These are phyloP conservation scores for Suillus ampliporus DNA, from an alignment of 768 basidiomycete species.

Conservation along the genomic window DNA sequence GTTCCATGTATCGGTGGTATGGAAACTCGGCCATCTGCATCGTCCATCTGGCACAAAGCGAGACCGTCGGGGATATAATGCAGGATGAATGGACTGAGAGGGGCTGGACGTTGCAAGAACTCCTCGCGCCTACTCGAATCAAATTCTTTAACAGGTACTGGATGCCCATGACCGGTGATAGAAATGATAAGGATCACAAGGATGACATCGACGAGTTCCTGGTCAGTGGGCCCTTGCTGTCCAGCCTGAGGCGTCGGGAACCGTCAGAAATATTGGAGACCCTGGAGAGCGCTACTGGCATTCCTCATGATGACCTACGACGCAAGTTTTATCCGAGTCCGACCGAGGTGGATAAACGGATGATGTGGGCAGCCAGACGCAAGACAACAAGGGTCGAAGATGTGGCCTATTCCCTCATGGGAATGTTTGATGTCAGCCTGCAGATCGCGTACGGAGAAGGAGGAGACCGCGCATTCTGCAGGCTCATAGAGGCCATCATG, in stretches of 20 bases:
- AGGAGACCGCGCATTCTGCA: slow-evolving; percentile 14
- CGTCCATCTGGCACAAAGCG: slow-evolving; percentile 5
- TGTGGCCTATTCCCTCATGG: slow-evolving; percentile 22
- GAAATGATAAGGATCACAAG: slow-evolving; percentile 1
- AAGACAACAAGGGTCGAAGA: slow-evolving; percentile 24
- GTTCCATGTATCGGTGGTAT: slow-evolving; percentile 8
- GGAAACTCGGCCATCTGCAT: slow-evolving; percentile 4
- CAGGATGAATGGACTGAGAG: slow-evolving; percentile 1
- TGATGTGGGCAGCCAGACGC: slow-evolving; percentile 23
- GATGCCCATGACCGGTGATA: not conserved
- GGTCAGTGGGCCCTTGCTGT: not conserved
- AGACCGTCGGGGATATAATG: not conserved
- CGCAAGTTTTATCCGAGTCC: slow-evolving; percentile 1
- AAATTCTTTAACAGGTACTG: slow-evolving; percentile 3
- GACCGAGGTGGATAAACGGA: not conserved
- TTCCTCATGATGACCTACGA: not conserved
- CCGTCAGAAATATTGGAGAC: not conserved
- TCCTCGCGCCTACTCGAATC: not conserved
- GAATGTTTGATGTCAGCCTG: slow-evolving; percentile 19
- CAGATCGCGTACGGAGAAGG: slow-evolving; percentile 24
- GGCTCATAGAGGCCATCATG: slow-evolving; percentile 15
- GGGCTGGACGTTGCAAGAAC: not conserved
- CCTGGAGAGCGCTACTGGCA: not conserved
- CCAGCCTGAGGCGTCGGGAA: not conserved
- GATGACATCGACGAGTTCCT: not conserved